These are phyloP conservation scores for Sclerotiophoma versabilis DNA, from an alignment of 2,329 filamentous ascomycete genomes.

Conservation along the genomic window DNA sequence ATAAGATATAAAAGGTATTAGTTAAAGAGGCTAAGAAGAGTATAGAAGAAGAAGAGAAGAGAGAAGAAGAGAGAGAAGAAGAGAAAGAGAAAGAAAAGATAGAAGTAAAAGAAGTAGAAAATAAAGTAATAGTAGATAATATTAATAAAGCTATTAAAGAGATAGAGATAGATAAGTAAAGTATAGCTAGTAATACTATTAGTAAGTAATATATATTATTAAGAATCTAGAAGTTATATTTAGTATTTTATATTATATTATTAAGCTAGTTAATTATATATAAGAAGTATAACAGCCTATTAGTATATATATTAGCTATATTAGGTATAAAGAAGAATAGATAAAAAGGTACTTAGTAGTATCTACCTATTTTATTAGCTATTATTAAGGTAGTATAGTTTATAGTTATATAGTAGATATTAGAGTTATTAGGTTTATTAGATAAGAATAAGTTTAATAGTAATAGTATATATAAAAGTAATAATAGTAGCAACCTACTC, in stretches of 20 bases:
- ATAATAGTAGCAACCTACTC: background rate
- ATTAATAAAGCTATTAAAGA: no score
- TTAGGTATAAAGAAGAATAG: conserved; percentile 24
- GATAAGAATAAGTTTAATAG: conserved; percentile 8
- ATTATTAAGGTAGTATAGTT: conserved; percentile 27
- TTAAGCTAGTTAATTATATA: conserved; percentile 20
- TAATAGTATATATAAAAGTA: conserved; percentile 10
- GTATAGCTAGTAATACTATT: conserved; percentile 15
- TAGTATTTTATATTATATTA: conserved; percentile 27
- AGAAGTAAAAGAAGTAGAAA: no score
- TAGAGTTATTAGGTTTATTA: conserved; percentile 10
- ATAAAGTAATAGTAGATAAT: no score
- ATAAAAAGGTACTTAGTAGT: conserved; percentile 20
- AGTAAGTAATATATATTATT: conserved; percentile 30
- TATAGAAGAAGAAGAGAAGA: no score
- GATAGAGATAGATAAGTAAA: no score
- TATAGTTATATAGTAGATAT: conserved; percentile 26
- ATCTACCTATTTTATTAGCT: conserved; percentile 23
- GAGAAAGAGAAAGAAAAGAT: no score
- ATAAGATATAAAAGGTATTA: no score
- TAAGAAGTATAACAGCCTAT: conserved; percentile 23
- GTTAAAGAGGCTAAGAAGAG: no score
- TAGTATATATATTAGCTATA: conserved; percentile 25
- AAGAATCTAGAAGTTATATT: conserved; percentile 18
- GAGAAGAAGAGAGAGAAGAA: no score